Evolutionary conservation across 2,329 filamentous ascomycete species (phyloP).

Genomic region (Pseudogymnoascus sp.): DNA sequence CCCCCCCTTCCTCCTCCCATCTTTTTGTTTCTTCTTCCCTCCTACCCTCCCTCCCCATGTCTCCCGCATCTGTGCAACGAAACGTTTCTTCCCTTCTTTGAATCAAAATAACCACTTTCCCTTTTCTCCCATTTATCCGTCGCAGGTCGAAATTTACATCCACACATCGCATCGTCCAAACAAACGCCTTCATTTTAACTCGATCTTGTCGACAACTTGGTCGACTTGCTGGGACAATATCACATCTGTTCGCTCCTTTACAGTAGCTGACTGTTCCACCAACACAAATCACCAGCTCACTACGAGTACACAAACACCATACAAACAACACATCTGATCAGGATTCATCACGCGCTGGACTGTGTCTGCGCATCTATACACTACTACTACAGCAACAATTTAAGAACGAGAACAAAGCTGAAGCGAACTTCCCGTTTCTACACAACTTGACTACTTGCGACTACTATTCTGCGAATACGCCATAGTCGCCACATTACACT

Average conservation of each 20-base stretch:
- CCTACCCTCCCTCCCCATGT: constrained; percentile 13
- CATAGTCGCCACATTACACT: no score
- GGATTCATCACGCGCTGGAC: constrained; percentile 2
- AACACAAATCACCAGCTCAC: background rate
- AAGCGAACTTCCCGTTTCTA: background rate
- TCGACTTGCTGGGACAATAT: background rate
- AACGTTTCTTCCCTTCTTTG: constrained; percentile 9
- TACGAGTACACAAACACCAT: constrained; percentile 1
- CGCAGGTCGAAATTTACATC: background rate
- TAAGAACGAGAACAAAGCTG: background rate
- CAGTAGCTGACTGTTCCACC: constrained; percentile 1
- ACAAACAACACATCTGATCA: constrained; percentile 3
- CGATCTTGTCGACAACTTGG: background rate
- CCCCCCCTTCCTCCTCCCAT: constrained; percentile 1
- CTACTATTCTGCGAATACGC: no score
- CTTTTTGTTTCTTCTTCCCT: constrained; percentile 10
- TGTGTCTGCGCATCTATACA: constrained; percentile 1
- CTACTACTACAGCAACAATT: background rate
- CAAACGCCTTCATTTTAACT: background rate
- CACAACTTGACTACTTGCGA: background rate
- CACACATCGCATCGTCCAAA: background rate
- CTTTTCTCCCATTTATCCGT: constrained; percentile 4
- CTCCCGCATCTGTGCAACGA: constrained; percentile 8
- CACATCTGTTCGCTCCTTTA: constrained; percentile 1
- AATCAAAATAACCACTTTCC: background rate